Evolutionary conservation across 768 basidiomycete species (phyloP).

Genomic region (Paxillus involutus): DNA sequence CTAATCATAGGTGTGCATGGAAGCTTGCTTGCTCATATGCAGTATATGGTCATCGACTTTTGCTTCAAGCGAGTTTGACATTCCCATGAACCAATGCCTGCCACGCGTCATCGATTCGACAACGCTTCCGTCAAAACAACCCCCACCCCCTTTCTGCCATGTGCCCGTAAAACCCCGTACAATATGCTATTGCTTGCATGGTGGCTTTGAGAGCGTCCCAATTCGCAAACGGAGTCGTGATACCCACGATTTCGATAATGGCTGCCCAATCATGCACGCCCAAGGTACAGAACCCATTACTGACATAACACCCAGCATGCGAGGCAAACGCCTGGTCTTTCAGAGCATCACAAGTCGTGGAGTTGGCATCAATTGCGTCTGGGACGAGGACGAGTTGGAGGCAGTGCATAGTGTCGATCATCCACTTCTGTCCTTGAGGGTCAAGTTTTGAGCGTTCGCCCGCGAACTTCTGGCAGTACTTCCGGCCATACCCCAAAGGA

Average conservation of each 20-base stretch:
- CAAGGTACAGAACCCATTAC: constrained; percentile 43
- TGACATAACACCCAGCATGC: constrained; percentile 41
- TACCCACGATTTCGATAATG: constrained; percentile 33
- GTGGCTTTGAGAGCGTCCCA: constrained; percentile 17
- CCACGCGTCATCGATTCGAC: no score
- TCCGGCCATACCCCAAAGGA: constrained; percentile 41
- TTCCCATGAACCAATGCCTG: no score
- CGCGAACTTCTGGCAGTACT: constrained; percentile 41
- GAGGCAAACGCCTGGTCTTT: constrained; percentile 39
- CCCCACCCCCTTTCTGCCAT: constrained; percentile 3
- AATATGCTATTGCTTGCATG: constrained; percentile 6
- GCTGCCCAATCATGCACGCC: constrained; percentile 35
- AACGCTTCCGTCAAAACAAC: constrained; percentile 3
- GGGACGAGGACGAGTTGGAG: constrained; percentile 42
- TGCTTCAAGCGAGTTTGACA: no score
- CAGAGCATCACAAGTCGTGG: constrained; percentile 33
- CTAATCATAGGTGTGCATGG: no score
- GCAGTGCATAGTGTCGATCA: constrained; percentile 46
- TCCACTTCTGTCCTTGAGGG: constrained; percentile 39
- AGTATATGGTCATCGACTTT: no score
- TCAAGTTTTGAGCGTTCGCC: constrained; percentile 29
- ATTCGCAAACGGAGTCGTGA: constrained; percentile 11
- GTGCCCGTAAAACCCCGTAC: constrained; percentile 12
- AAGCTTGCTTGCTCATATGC: no score
- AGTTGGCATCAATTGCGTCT: constrained; percentile 26